A percentile compares a stretch with the other conserved stretches of the same genome.
Evolutionary conservation across 371 early-diverging fungal species (phyloP).

Genomic region (Massospora cicadina): DNA sequence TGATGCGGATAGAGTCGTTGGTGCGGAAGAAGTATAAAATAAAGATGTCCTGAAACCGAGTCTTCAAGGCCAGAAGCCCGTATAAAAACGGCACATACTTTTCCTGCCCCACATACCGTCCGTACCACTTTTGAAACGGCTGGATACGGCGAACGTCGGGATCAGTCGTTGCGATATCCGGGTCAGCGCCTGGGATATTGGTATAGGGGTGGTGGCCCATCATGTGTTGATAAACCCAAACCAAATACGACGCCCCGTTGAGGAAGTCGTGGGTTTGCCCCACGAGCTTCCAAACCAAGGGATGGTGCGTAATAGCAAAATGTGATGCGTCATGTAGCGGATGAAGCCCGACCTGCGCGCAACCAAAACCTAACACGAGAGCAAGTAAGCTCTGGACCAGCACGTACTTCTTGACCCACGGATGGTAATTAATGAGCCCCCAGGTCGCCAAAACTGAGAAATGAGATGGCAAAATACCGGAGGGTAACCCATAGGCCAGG

Average conservation of each 20-base stretch:
- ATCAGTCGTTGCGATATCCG: conserved; percentile 27
- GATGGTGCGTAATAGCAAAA: conserved; percentile 29
- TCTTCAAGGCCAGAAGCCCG: conserved; percentile 29
- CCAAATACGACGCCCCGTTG: conserved; percentile 30
- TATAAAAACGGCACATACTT: conserved; percentile 30
- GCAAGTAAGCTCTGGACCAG: conserved; percentile 22
- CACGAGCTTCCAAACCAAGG: conserved; percentile 28
- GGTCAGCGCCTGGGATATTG: conserved; percentile 31
- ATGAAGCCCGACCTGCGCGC: conserved; percentile 29
- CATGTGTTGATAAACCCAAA: conserved; percentile 38
- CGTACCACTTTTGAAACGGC: conserved; percentile 26
- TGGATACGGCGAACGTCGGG: conserved; percentile 34
- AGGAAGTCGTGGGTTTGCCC: conserved; percentile 37
- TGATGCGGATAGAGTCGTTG: conserved; percentile 28
- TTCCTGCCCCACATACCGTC: conserved; percentile 26
- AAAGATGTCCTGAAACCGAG: conserved; percentile 28
- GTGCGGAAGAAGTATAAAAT: conserved; percentile 24
- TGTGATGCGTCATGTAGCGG: conserved; percentile 37
- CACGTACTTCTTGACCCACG: conserved; percentile 18
- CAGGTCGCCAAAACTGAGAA: conserved; percentile 20
- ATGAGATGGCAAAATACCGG: conserved; percentile 23
- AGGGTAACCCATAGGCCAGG: conserved; percentile 4
- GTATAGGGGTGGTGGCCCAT: conserved; percentile 40
- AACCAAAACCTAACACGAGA: conserved; percentile 25
- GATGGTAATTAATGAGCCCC: conserved; percentile 21